A percentile compares a stretch with the other conserved stretches of the same genome.
These are phyloP conservation scores for Triangularia verruculosa DNA, from an alignment of 2,329 filamentous ascomycete species.

Conservation along the genomic window DNA sequence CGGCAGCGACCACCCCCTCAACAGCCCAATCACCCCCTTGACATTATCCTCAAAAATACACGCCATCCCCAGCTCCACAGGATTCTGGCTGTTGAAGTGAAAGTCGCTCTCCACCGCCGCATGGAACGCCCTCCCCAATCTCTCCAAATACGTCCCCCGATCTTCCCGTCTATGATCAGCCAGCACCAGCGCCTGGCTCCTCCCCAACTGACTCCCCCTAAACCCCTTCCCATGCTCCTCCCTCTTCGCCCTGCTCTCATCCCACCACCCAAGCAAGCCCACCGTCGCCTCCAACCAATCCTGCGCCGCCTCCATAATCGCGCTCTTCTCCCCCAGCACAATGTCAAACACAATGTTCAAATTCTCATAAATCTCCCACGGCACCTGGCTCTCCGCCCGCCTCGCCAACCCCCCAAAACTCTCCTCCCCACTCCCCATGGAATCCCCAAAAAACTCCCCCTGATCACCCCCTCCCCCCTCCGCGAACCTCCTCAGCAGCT, in stretches of 20 bases:
- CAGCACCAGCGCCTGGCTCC: constrained; percentile 37
- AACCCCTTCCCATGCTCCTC: constrained; percentile 35
- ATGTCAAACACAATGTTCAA: constrained; percentile 78
- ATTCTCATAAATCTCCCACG: constrained; percentile 87
- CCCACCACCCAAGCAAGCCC: constrained; percentile 87
- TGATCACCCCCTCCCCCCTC: constrained; percentile 53
- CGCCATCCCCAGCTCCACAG: constrained; percentile 77
- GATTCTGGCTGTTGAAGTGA: constrained; percentile 70
- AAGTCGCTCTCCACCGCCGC: constrained; percentile 68
- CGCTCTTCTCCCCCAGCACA: constrained; percentile 69
- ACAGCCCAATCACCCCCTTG: constrained; percentile 69
- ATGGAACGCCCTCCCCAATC: constrained; percentile 69
- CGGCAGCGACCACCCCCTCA: constrained; percentile 77
- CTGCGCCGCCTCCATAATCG: constrained; percentile 73
- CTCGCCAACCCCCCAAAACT: constrained; percentile 64
- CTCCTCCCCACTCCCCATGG: constrained; percentile 40
- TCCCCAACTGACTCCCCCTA: constrained; percentile 33
- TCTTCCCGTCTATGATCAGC: constrained; percentile 36
- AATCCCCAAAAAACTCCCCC: constrained; percentile 35
- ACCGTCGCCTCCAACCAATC: constrained; percentile 92
- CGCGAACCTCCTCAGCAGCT: constrained; percentile 72
- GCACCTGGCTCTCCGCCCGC: constrained; percentile 81
- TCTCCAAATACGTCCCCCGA: constrained; percentile 69
- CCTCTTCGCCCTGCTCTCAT: constrained; percentile 57
- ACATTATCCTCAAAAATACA: constrained; percentile 80